These are phyloP conservation scores for Trypanosoma vivax DNA, from an alignment of 208 protist species.

Conservation along the genomic window DNA sequence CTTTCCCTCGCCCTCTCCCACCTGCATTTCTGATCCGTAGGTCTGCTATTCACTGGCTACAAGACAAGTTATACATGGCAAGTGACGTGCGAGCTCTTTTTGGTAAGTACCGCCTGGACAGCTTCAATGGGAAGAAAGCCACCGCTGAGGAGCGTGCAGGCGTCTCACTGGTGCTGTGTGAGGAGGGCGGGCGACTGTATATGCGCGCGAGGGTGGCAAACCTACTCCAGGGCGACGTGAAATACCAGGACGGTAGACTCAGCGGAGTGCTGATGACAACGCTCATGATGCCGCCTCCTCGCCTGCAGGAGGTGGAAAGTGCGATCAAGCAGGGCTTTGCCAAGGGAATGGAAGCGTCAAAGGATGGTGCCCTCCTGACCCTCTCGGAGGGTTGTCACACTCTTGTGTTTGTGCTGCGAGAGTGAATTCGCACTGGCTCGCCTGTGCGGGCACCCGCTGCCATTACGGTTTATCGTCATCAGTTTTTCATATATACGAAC, in stretches of 20 bases:
- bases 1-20: no score
- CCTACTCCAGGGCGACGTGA: conserved; percentile 20
- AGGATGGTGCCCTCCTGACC: conserved; percentile 22
- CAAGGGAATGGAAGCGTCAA: conserved; percentile 24
- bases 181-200: conserved; percentile 16
- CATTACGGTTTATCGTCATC: no score
- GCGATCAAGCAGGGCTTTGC: conserved; percentile 24
- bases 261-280: conserved; percentile 37
- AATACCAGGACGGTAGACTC: conserved; percentile 23
- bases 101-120: not conserved
- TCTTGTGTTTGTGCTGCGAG: conserved; percentile 19
- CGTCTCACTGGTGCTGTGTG: conserved; percentile 7
- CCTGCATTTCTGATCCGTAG: no score
- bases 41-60: no score
- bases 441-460: no score
- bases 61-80: not conserved
- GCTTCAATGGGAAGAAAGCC: conserved; percentile 1
- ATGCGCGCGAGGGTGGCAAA: conserved; percentile 28
- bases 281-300: conserved; percentile 23
- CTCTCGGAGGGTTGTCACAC: conserved; percentile 23
- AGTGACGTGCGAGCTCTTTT: not conserved
- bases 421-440: no score
- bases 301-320: conserved; percentile 35
- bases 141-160: not conserved
- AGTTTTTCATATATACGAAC: no score